These are phyloP conservation scores for Pseudogymnoascus sp. DNA, from an alignment of 2,329 filamentous ascomycete genomes.

Conservation along the genomic window DNA sequence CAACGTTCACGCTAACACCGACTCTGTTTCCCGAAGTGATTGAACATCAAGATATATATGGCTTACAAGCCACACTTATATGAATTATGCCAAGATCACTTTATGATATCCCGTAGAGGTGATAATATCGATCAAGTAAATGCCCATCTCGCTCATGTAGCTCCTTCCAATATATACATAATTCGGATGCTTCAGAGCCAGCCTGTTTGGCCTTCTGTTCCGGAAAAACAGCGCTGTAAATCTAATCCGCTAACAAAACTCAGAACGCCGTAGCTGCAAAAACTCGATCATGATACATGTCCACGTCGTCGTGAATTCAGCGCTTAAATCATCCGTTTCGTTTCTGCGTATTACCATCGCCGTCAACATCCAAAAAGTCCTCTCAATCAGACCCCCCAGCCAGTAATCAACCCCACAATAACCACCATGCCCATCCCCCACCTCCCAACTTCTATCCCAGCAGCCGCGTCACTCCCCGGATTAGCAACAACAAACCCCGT, in stretches of 20 bases:
- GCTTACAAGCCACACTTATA: not conserved
- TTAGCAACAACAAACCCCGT: constrained; percentile 16
- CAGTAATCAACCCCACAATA: constrained; percentile 22
- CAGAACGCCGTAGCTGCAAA: not conserved
- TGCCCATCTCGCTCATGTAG: not conserved
- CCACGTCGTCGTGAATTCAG: not conserved
- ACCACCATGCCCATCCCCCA: constrained; percentile 20
- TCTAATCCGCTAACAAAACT: not conserved
- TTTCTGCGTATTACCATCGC: not conserved
- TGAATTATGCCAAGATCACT: not conserved
- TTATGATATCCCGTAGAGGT: not conserved
- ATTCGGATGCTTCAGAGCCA: not conserved
- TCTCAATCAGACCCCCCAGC: constrained; percentile 17
- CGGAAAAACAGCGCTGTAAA: not conserved
- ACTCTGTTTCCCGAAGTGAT: not conserved
- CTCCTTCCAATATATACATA: not conserved
- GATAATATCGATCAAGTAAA: not conserved
- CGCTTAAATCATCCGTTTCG: not conserved
- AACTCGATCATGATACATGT: not conserved
- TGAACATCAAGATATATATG: not conserved
- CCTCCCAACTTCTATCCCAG: constrained; percentile 21
- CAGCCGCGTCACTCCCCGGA: constrained; percentile 16
- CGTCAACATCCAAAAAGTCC: not conserved
- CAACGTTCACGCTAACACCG: not conserved
- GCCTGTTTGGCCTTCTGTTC: not conserved